These are phyloP conservation scores for Danielia oregonensis DNA, from an alignment of 805 yeast species.

Conservation along the genomic window DNA sequence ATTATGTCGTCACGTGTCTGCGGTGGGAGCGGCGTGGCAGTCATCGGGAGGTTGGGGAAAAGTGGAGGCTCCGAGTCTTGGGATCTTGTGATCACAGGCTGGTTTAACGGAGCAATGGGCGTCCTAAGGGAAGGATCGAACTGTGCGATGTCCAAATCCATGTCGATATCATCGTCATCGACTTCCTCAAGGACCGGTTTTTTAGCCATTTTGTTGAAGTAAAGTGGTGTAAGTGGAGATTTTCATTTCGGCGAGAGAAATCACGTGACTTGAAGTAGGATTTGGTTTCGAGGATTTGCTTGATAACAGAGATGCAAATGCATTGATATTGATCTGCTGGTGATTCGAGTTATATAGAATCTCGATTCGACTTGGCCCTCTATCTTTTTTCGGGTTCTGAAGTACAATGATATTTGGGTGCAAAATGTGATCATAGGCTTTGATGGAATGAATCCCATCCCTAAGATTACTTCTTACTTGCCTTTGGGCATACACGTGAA, in stretches of 20 bases:
- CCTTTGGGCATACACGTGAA: no score
- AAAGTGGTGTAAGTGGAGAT: slow-evolving; percentile 1
- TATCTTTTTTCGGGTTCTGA: no score
- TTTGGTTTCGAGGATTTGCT: no score
- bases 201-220: slow-evolving; percentile 24
- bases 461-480: no score
- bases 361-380: no score
- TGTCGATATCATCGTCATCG: slow-evolving; percentile 81
- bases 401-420: no score
- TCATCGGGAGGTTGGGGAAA: slow-evolving; percentile 25
- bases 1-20: slow-evolving; percentile 6
- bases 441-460: no score
- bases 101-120: slow-evolving; percentile 63
- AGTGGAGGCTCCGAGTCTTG: slow-evolving; percentile 43
- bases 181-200: slow-evolving; percentile 76
- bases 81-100: slow-evolving; percentile 58
- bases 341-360: no score
- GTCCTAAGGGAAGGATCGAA: slow-evolving; percentile 67
- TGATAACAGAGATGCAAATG: no score
- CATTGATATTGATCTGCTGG: no score
- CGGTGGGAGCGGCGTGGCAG: slow-evolving; percentile 7
- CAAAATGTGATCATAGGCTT: no score
- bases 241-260: slow-evolving; percentile 1
- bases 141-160: slow-evolving; percentile 92
- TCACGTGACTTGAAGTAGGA: neutral